Percentiles rank a stretch among this genome's conserved stretches.
Conservation (phyloP, 2,329 filamentous ascomycete genomes). For the Penicillium oxalicum region DNA sequence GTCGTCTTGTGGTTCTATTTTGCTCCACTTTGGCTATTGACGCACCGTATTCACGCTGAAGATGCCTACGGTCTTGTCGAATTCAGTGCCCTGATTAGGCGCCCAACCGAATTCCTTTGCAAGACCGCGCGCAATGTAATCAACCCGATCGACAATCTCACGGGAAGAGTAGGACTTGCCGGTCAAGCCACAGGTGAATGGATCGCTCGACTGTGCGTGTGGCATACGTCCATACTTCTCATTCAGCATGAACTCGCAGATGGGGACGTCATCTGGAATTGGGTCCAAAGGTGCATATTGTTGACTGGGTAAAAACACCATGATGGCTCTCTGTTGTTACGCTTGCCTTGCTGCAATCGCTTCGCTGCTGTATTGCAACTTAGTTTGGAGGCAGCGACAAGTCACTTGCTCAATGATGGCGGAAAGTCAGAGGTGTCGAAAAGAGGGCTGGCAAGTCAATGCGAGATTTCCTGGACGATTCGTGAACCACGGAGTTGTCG, state of each 20-base stretch:
- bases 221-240: constrained; percentile 64
- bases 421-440: too few relatives aligned
- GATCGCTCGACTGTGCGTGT: constrained; percentile 57
- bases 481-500: too few relatives aligned
- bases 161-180: constrained; percentile 60
- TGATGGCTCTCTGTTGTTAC: constrained; percentile 14
- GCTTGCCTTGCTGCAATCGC: neutral
- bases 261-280: constrained; percentile 66
- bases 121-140: constrained; percentile 62
- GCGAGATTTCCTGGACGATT: too few relatives aligned
- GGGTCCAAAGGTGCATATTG: constrained; percentile 43
- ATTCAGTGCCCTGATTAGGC: constrained; percentile 65
- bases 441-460: too few relatives aligned
- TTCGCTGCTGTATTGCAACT: neutral
- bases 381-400: neutral
- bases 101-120: constrained; percentile 65
- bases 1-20: too few relatives aligned
- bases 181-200: constrained; percentile 71
- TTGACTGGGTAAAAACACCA: constrained; percentile 43
- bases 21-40: constrained; percentile 1
- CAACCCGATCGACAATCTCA: constrained; percentile 61
- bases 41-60: constrained; percentile 75
- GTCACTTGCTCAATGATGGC: too few relatives aligned
- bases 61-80: constrained; percentile 71
- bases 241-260: constrained; percentile 70